phyloP scores from a whole-genome alignment of 2,329 filamentous ascomycete species.

The Westerdykella ornata region DNA sequence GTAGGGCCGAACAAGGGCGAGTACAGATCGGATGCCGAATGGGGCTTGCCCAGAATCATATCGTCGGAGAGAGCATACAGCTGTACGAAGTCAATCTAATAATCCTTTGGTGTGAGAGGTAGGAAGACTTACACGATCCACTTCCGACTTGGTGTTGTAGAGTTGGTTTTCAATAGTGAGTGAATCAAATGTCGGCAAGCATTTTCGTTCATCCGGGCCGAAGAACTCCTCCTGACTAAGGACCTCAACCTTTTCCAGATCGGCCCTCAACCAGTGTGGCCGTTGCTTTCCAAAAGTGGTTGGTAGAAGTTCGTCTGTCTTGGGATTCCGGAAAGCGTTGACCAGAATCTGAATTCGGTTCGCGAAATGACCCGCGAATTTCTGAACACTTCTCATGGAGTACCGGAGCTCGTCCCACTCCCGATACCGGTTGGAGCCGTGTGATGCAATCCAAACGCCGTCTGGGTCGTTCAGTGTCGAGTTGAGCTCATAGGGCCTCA shows the following conservation, averaged over 20 bases:
- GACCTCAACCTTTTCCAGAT: constrained; percentile 34
- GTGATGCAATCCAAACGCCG: constrained; percentile 39
- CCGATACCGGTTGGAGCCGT: constrained; percentile 41
- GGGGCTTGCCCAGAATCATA: constrained; percentile 40
- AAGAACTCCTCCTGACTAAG: constrained; percentile 42
- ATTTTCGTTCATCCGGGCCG: constrained; percentile 32
- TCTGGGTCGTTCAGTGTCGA: constrained; percentile 39
- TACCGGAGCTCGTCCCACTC: constrained; percentile 44
- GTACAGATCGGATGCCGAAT: constrained; percentile 41
- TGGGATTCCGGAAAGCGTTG: constrained; percentile 32
- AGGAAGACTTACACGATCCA: constrained; percentile 23
- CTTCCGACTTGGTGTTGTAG: constrained; percentile 39
- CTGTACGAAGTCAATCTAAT: constrained; percentile 12
- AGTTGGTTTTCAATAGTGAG: constrained; percentile 42
- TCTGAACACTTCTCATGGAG: constrained; percentile 41
- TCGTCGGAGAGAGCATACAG: constrained; percentile 42
- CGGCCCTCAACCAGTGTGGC: constrained; percentile 36
- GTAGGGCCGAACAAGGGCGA: constrained; percentile 41
- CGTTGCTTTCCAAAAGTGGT: constrained; percentile 26
- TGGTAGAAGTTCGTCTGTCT: constrained; percentile 2
- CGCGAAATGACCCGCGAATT: constrained; percentile 37
- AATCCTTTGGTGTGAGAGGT: too few relatives aligned
- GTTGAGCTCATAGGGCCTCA: constrained; percentile 37
- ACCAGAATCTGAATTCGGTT: constrained; percentile 43
- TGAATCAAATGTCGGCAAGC: constrained; percentile 43